Evolutionary conservation across 129 eudicot species (phyloP), one percentile per base, ranked within the genome.

Genomic region (Mikania micrantha): DNA sequence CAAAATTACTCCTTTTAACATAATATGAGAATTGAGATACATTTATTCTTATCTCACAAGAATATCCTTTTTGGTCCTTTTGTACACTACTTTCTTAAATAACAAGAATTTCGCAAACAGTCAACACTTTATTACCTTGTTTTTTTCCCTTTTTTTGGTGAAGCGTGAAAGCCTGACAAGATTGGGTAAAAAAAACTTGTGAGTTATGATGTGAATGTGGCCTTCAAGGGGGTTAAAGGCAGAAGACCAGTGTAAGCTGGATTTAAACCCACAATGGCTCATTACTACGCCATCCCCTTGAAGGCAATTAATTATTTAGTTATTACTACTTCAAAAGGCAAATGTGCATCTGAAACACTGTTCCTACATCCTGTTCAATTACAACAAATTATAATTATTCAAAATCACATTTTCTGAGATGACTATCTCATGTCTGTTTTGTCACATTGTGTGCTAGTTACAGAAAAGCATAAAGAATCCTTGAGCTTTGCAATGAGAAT

Each of bases 401-500:
- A 58, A 29, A 17, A 15, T n/a, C 12, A n/a, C 10, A 57, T 56
- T 52, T 10, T 53, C 34, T 53, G 60, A 9, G 60, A 24, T 24
- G 60, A 53, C 4, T 50, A 36, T 57, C 41, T n/a, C 15, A 25
- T 4, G 49, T 66, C 19, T 35, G 47, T 60, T 60, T 50, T 32
- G n/a, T n/a, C n/a, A n/a, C n/a, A n/a, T n/a, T n/a, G 25, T 38
- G 38, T 34, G 48, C 17, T 19, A 69, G 80, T 65, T 67, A 58
- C 90, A 79, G 97, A 75, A 27, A 85, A 73, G 64, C 60, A 56
- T 61, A 85, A 87, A 81, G 80, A 78, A 74, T 69, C 96, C 24
- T 72, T 85, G 69, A 81, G 58, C 71, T 91, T 91, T 65, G 84
- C 84, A 15, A 83, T 73, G 79, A 83, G 97, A 61, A 61, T 80